A percentile compares a stretch with the other conserved stretches of the same genome.
Evolutionary conservation across 495 filamentous ascomycete genomes (phyloP).

Genomic region (Alectoria sarmentosa): DNA sequence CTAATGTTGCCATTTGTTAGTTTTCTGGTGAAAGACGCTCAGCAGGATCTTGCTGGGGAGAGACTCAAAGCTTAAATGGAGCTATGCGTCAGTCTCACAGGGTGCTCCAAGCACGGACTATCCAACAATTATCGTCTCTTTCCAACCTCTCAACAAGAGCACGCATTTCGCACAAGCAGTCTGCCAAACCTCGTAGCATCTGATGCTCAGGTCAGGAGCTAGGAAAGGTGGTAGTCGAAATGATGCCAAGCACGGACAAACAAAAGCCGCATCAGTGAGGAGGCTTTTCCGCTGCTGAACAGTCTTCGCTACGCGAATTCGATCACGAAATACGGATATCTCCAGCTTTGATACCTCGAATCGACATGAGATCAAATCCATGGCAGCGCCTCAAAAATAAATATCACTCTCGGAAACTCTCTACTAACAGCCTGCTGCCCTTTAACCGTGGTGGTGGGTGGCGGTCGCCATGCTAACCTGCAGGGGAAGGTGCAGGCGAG

Average conservation of each 20-base stretch:
- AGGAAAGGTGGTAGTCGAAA: neutral
- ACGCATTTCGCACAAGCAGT: neutral
- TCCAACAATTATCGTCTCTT: neutral
- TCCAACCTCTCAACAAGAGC: neutral
- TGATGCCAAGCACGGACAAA: neutral
- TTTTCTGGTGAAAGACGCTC: slow-evolving; percentile 70
- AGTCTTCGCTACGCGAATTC: neutral
- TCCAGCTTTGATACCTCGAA: no score
- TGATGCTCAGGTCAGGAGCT: neutral
- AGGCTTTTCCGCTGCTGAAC: neutral
- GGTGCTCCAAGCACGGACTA: neutral
- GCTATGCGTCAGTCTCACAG: slow-evolving; percentile 6
- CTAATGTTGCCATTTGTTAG: slow-evolving; percentile 37
- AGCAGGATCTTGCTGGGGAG: slow-evolving; percentile 59
- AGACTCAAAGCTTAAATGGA: slow-evolving; percentile 41
- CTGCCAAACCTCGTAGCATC: neutral
- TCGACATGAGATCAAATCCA: no score
- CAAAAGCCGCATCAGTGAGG: no score
- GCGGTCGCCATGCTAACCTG: slow-evolving; percentile 25
- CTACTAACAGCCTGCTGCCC: no score
- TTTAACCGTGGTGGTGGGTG: neutral
- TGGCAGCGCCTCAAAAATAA: no score
- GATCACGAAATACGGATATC: neutral
- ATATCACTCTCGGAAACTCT: no score
- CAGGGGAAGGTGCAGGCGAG: slow-evolving; percentile 33